Conservation (phyloP, 1,284 basidiomycete species). For the Sanghuangporus sanghuang region DNA sequence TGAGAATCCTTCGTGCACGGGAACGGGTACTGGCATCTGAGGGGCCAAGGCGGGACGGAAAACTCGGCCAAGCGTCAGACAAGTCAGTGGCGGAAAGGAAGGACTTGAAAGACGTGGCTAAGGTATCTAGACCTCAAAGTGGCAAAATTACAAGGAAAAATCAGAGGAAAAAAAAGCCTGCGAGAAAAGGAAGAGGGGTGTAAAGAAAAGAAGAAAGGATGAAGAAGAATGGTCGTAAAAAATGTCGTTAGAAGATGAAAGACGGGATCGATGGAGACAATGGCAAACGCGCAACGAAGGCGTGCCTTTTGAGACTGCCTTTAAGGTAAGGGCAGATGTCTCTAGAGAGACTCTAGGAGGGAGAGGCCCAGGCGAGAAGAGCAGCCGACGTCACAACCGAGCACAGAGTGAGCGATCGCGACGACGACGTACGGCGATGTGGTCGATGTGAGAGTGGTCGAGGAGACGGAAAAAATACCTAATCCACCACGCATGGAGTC, state of each 20-base stretch:
- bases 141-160: slow-evolving; percentile 4
- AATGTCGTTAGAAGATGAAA: slow-evolving; percentile 32
- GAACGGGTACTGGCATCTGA: slow-evolving; percentile 83
- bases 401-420: slow-evolving; percentile 15
- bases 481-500: not conserved
- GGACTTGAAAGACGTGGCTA: not conserved
- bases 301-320: slow-evolving; percentile 69
- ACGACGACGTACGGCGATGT: slow-evolving; percentile 13
- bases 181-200: not conserved
- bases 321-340: slow-evolving; percentile 7
- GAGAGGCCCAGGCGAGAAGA: not conserved
- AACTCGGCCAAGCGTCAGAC: slow-evolving; percentile 28
- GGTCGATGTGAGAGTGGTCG: slow-evolving; percentile 3
- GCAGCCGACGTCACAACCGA: slow-evolving; percentile 15
- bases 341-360: slow-evolving; percentile 11
- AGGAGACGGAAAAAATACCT: not conserved
- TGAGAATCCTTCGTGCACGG: slow-evolving; percentile 47
- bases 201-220: not conserved
- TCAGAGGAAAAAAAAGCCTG: not conserved
- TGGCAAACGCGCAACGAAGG: slow-evolving; percentile 88
- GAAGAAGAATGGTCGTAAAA: slow-evolving; percentile 39
- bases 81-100: not conserved
- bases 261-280: slow-evolving; percentile 28
- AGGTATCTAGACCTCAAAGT: slow-evolving; percentile 7
- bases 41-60: slow-evolving; percentile 25